These are phyloP conservation scores for Aspergillus calidoustus DNA, from an alignment of 2,329 filamentous ascomycete species.

Conservation along the genomic window DNA sequence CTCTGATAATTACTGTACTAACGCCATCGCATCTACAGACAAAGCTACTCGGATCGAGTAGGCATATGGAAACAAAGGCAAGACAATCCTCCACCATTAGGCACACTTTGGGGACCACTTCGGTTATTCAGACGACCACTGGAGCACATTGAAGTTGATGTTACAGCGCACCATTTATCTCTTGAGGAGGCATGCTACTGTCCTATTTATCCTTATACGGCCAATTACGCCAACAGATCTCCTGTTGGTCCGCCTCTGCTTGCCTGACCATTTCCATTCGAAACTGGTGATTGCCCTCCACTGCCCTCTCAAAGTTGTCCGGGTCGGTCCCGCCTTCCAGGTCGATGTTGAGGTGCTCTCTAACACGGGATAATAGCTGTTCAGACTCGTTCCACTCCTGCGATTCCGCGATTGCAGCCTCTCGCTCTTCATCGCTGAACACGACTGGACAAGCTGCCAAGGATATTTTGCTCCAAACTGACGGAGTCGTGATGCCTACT, in stretches of 20 bases:
- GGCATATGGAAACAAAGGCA: too few species aligned
- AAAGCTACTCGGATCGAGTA: too few species aligned
- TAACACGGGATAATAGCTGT: slow-evolving; percentile 26
- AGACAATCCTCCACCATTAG: too few species aligned
- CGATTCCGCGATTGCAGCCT: slow-evolving; percentile 28
- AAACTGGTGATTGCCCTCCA: slow-evolving; percentile 25
- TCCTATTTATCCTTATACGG: slow-evolving; percentile 33
- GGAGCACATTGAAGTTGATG: too few species aligned
- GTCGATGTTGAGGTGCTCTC: slow-evolving; percentile 30
- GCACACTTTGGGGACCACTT: too few species aligned
- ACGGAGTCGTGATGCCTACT: slow-evolving; percentile 29
- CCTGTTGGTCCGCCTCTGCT: slow-evolving; percentile 23
- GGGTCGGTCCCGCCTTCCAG: slow-evolving; percentile 32
- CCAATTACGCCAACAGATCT: slow-evolving; percentile 34
- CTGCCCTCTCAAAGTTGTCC: slow-evolving; percentile 30
- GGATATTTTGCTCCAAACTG: slow-evolving; percentile 44
- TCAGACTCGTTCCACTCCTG: slow-evolving; percentile 34
- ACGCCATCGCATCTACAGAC: too few species aligned
- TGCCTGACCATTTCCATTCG: slow-evolving; percentile 31
- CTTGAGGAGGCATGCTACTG: slow-evolving; percentile 25
- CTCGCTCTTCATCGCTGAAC: slow-evolving; percentile 28
- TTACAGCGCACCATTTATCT: too few species aligned
- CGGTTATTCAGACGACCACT: too few species aligned
- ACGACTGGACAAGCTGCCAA: slow-evolving; percentile 30
- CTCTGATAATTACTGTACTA: too few species aligned